Base-by-base conservation (phyloP, 2,329 filamentous ascomycete species). In the Hypoxylon sp. region DNA sequence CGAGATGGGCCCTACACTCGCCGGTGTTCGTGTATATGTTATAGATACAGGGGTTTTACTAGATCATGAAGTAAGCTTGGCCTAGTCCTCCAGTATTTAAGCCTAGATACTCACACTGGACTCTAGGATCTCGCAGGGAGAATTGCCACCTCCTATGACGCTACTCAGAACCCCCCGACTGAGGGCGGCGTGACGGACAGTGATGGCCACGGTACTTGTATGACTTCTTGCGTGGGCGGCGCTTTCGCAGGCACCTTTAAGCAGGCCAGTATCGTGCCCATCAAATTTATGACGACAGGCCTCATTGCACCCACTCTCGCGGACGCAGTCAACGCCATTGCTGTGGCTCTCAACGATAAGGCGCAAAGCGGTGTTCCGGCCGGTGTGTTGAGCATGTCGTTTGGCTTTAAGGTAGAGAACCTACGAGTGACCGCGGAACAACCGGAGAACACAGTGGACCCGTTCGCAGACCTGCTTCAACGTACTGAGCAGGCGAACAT, bases 221-320 rank as follows among this genome's bases (percentile, higher is more conserved):
- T 49, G 46, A 49, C 22, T 27, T 49, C 46, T 30, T 49, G 46
- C 14, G 46, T 49, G 6, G 46, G 46, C 13, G 46, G 46, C 20
- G 13, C 27, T 3, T 49, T 49, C 46, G 22, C 46, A 49, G 46
- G 46, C 20, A 14, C 27, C 37, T 49, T 49, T 27, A 49, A 49
- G 46, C 46, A 49, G 22, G 46, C 46, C 10, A 25, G 27, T 10
- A 49, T 49, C 11, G 46, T 49, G 6, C 46, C 46, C 17, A 49
- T 49, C 10, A 49, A 49, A 25, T n/a, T 49, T 7, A 49, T 40
- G 37, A n/a, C 5, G n/a, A n/a, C 14, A 2, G 37, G 37, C 13
- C 5, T 13, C n/a, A 17, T 40, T 40, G 37, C 37, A 17, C 37
- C 37, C 4, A 40, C 14, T 40, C 14, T 40, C 14, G 37, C 14